Evolutionary conservation across 2,329 filamentous ascomycete species (phyloP).

Genomic region (Penicillium sp.): DNA sequence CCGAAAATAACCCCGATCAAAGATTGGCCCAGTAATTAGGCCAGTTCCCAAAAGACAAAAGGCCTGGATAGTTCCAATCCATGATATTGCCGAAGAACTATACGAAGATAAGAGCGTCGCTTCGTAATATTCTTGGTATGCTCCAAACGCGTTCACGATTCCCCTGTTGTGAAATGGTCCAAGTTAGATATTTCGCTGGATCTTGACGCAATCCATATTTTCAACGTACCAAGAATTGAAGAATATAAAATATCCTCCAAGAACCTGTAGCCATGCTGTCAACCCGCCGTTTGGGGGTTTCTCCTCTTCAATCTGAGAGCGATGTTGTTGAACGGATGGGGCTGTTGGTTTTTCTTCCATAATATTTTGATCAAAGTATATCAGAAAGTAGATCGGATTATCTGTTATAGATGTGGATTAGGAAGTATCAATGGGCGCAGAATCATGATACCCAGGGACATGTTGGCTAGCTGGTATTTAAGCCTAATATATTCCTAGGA

Average conservation of each 20-base stretch:
- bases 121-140: slow-evolving; percentile 49
- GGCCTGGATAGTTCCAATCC: slow-evolving; percentile 46
- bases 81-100: slow-evolving; percentile 44
- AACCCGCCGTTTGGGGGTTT: slow-evolving; percentile 22
- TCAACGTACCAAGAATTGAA: slow-evolving; percentile 27
- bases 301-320: too few species aligned
- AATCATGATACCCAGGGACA: too few species aligned
- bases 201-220: not conserved
- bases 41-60: slow-evolving; percentile 47
- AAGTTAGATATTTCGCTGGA: not conserved
- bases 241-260: slow-evolving; percentile 25
- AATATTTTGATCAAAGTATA: too few species aligned
- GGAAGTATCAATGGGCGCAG: too few species aligned
- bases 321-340: too few species aligned
- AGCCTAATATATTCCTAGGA: too few species aligned
- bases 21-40: slow-evolving; percentile 47
- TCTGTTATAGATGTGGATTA: too few species aligned
- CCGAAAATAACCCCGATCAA: slow-evolving; percentile 44
- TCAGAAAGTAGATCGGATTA: too few species aligned
- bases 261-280: slow-evolving; percentile 28
- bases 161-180: slow-evolving; percentile 20
- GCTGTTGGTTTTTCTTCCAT: too few species aligned
- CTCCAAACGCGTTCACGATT: slow-evolving; percentile 45
- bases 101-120: slow-evolving; percentile 29
- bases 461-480: too few species aligned